Percentiles rank a stretch among this genome's conserved stretches.
These are phyloP conservation scores for Blumeria hordei DNA, from an alignment of 2,329 filamentous ascomycete genomes.

Conservation along the genomic window DNA sequence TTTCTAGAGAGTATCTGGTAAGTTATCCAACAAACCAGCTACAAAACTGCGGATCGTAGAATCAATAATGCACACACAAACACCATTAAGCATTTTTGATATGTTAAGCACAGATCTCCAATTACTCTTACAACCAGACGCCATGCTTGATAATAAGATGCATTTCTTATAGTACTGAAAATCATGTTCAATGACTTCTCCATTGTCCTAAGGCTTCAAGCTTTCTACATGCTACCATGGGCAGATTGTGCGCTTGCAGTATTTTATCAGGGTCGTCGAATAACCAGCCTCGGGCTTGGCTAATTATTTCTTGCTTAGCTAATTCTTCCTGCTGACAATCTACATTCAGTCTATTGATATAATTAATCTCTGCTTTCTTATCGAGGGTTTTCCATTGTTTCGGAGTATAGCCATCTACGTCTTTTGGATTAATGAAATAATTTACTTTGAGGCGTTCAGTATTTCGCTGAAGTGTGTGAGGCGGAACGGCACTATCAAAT, in stretches of 20 bases:
- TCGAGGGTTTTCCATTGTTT: conserved; percentile 55
- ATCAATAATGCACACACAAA: too few relatives aligned
- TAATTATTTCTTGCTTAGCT: conserved; percentile 26
- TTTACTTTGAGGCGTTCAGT: conserved; percentile 48
- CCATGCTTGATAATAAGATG: too few relatives aligned
- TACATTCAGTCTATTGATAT: conserved; percentile 39
- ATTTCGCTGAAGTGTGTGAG: conserved; percentile 49
- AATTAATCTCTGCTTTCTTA: conserved; percentile 47
- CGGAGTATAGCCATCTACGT: conserved; percentile 44
- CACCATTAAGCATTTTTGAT: too few relatives aligned
- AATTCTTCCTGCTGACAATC: conserved; percentile 54
- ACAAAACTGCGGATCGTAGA: too few relatives aligned
- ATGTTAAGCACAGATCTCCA: too few relatives aligned
- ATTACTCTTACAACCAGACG: too few relatives aligned
- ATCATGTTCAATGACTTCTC: not conserved
- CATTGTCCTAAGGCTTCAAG: conserved; percentile 23
- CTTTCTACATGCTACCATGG: conserved; percentile 32
- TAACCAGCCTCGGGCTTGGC: conserved; percentile 49
- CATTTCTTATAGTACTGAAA: too few relatives aligned
- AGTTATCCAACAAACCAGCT: too few relatives aligned
- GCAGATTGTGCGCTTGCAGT: conserved; percentile 23
- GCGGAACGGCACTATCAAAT: conserved; percentile 46
- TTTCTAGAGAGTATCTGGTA: too few relatives aligned
- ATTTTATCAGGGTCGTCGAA: conserved; percentile 38
- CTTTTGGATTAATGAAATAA: conserved; percentile 65